Base-by-base conservation (phyloP, 805 yeast species). In the Metschnikowia corniflorae region DNA sequence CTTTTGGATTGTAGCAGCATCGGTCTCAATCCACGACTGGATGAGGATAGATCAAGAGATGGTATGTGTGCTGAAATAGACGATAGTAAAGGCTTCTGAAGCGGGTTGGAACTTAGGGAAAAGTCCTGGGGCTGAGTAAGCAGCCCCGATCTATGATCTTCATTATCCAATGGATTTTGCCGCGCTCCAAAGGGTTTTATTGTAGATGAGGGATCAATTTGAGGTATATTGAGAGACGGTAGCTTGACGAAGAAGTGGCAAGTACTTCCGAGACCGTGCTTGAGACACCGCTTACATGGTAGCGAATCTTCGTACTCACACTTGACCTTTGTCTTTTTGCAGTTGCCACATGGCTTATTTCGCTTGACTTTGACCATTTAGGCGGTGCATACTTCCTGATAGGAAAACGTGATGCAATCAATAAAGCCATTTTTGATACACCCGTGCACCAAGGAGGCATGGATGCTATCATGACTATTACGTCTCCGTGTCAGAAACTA, bases 291-390 rank as follows among this genome's bases (percentile, higher is more conserved):
- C 43, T 71, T 73, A 53, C 88, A 81, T 2, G 81, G 80, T 35
- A 73, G 57, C 2, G 56, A 46, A 2, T 61, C 63, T 5, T 61
- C 48, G 49, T 77, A 77, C 25, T 68, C 69, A 48, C 88, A 81
- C 54, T 71, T 78, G 18, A 80, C 79, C 56, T 81, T 81, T 16
- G 81, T 67, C 50, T 66, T 66, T 38, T 83, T 71, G 53, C 88
- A 81, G 47, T 69, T 67, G 16, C 75, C 65, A 54, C 88, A 81
- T 3, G 87, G 86, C 50, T 75, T 78, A 12, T 72, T 68, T 29
- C 74, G 47, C 40, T 62, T 63, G 46, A 66, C 71, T 40, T 61
- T 54, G 24, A 57, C 53, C 59, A 55, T 55, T 20, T 13, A n/a
- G n/a, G n/a, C n/a, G n/a, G n/a, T n/a, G n/a, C n/a, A n/a, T n/a